Base-by-base conservation (phyloP, 495 filamentous ascomycete genomes). In the Alectoria sarmentosa region DNA sequence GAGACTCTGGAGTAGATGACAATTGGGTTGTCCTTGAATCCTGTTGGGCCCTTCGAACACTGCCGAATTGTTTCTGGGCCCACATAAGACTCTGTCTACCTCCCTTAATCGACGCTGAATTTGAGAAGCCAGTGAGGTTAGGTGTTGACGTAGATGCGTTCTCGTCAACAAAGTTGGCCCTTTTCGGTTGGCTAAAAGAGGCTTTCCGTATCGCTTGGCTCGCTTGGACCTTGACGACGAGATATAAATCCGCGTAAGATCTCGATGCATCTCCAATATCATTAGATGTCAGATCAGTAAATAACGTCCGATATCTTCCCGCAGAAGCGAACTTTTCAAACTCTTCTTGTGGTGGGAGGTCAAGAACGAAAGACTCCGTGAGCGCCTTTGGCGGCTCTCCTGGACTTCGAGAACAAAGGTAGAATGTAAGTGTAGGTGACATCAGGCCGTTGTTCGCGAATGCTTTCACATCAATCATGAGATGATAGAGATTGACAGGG, bases 1-100 rank as follows among this genome's bases (percentile, higher is more conserved):
- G n/a, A 14, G 39, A 37, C 19, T 56, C 52, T 37, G 54, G 28
- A n/a, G 39, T 38, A 61, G 42, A 38, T 37, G 42, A 42, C 21
- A 32, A 39, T 41, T 62, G 68, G 15, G 65, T 39, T 17, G 60
- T 19, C 11, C 61, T 69, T 36, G 68, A 34, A 39, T 64, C 78
- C 74, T 57, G 76, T 76, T 21, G 75, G 66, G 65, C 73, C 71
- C 59, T 69, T 46, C 44, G 67, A 66, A 67, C 63, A 63, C 67
- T 69, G 26, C 69, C 66, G 15, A 70, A 63, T 52, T 66, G 66
- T 59, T 69, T 71, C 44, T 58, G 71, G 37, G 39, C 85, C 86
- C 90, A 95, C 86, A 95, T 92, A 71, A 93, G 76, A 74, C 92
- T 96, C 73, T 86, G 84, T 67, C 92, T 84, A 68, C 90, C 88